Percentiles rank a stretch among this genome's conserved stretches.
Evolutionary conservation across 441 rosid species (phyloP).

Genomic region (Gossypium schwendimanii): DNA sequence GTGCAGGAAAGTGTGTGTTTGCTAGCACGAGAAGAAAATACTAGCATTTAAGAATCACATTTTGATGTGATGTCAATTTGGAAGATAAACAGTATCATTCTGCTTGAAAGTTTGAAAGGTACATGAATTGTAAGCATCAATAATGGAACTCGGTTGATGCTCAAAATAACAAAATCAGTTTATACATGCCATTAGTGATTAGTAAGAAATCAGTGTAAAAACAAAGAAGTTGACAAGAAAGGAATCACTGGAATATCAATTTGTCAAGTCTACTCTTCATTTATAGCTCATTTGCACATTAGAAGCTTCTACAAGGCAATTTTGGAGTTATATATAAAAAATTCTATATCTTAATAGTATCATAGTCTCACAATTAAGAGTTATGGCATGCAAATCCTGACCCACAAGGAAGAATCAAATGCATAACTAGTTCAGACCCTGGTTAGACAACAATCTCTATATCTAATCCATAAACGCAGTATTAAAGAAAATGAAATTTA

Average conservation of each 20-base stretch:
- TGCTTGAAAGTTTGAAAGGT: not conserved
- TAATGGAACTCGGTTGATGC: not conserved
- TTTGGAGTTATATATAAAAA: not conserved
- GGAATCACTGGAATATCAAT: not conserved
- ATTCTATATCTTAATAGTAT: not conserved
- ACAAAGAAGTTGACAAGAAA: not conserved
- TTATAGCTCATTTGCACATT: not conserved
- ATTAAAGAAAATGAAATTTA: not conserved
- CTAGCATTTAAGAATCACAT: not conserved
- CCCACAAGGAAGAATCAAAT: not conserved
- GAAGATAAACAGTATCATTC: not conserved
- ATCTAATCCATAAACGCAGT: not conserved
- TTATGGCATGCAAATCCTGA: not conserved
- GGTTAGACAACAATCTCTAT: not conserved
- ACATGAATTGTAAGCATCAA: not conserved
- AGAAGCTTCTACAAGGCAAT: not conserved
- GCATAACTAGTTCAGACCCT: not conserved
- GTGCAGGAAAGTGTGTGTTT: not conserved
- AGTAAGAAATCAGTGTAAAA: not conserved
- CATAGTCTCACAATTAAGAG: not conserved
- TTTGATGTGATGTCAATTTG: not conserved
- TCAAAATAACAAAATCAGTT: not conserved
- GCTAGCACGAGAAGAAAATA: not conserved
- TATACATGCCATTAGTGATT: not conserved
- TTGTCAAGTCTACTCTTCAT: conserved; percentile 2